Evolutionary conservation across 805 yeast genomes (phyloP), one percentile per base, ranked within the genome.

Genomic region (Pichia membranifaciens): DNA sequence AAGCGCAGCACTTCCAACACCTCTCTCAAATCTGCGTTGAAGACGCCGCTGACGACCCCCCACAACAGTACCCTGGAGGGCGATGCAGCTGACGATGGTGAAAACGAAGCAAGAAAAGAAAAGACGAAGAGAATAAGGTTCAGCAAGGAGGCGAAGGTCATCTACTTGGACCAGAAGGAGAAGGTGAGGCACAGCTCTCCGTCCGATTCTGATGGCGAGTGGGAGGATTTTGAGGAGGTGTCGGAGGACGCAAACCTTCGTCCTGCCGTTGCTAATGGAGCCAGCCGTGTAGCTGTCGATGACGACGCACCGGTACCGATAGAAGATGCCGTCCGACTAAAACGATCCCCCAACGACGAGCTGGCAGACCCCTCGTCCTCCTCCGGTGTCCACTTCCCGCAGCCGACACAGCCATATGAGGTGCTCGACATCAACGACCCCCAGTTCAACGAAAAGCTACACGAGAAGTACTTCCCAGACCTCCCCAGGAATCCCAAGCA

Each of bases 391-490:
- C 95, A 86, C 64, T 86, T 87, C 55, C 78, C 85, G 1, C 77
- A 74, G 43, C 84, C 86, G 5, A 58, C 58, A 2, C 58, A 59
- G 17, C 54, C 64, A 13, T 50, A 57, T 41, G 66, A 65, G 35
- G 54, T 55, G 33, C 45, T 64, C 13, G 89, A 86, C 54, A 63
- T 87, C 5, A 71, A 84, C 58, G 96, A 84, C 63, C 93, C 95
- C 1, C 74, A 82, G 10, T 90, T 90, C 61, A 75, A 81, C 54
- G 81, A 81, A 23, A 83, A 88, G 58, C 68, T 93, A 44, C 93
- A 89, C 58, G 84, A 81, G 22, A 86, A 85, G 59, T 91, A 79
- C 66, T 93, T 82, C 66, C 97, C 99, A 1, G 91, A 89, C 54
- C 70, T 93, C 43, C 96, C 96, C 2, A 79, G 72, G 41, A 96